These are phyloP conservation scores for Glycyrrhiza uralensis DNA, from an alignment of 306 rosid species.

Conservation along the genomic window DNA sequence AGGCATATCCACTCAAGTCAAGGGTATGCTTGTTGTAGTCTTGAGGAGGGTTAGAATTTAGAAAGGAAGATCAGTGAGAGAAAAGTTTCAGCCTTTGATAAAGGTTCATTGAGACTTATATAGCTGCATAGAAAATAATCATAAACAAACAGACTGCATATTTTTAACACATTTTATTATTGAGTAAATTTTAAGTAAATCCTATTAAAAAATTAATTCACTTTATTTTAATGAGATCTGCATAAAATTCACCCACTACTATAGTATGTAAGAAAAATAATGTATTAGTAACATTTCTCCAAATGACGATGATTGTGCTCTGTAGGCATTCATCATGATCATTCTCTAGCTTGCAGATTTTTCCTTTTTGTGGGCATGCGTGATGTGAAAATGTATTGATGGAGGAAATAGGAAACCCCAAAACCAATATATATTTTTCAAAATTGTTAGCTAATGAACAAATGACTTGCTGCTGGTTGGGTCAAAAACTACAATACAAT, in stretches of 20 bases:
- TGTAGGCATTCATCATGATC: conserved; percentile 5
- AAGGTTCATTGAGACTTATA: too few relatives aligned
- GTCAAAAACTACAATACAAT: conserved; percentile 31
- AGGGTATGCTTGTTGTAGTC: too few relatives aligned
- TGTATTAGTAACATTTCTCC: too few relatives aligned
- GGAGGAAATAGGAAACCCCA: background rate
- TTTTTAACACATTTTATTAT: background rate
- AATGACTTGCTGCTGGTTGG: conserved; percentile 10
- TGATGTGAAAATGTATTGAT: background rate
- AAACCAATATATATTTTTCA: background rate
- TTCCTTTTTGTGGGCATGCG: background rate
- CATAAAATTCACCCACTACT: too few relatives aligned
- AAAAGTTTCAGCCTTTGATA: too few relatives aligned
- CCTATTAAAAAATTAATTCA: too few relatives aligned
- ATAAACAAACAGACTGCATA: too few relatives aligned
- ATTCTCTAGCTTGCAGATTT: background rate
- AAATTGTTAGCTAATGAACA: conserved; percentile 22
- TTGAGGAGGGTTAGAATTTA: too few relatives aligned
- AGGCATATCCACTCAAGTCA: background rate
- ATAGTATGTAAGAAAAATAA: too few relatives aligned
- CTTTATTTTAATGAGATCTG: too few relatives aligned
- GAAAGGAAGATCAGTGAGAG: too few relatives aligned
- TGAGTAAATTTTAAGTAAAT: background rate
- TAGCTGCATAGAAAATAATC: too few relatives aligned
- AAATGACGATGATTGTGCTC: background rate